phyloP scores from a whole-genome alignment of 1,139 yeast species.

The Casaregolazyma suthepensis region DNA sequence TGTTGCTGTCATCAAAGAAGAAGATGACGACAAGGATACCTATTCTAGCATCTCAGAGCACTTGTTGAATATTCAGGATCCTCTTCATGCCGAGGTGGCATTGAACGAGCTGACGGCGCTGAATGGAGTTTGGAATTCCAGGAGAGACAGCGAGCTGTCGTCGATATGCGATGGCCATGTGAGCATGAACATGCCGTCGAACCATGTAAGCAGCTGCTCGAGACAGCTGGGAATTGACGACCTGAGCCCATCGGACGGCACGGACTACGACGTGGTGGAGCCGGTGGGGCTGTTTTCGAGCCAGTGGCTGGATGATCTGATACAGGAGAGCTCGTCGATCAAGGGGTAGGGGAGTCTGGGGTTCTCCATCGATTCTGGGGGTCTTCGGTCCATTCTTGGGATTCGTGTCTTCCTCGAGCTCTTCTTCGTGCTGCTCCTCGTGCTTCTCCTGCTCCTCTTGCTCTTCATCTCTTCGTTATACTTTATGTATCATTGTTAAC shows the following conservation, averaged over 20 bases:
- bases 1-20: neutral
- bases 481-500: neutral
- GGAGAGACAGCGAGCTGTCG: neutral
- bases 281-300: neutral
- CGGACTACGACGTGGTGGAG: neutral
- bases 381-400: too few species aligned
- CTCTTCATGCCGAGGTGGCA: neutral
- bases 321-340: neutral
- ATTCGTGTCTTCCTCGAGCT: too few species aligned
- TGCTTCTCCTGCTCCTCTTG: too few species aligned
- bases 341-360: neutral
- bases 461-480: neutral
- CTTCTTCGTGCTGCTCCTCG: too few species aligned
- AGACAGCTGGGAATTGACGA: neutral
- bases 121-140: conserved; percentile 7
- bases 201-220: neutral
- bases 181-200: neutral
- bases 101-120: conserved; percentile 1
- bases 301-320: conserved; percentile 5
- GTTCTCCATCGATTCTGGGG: too few species aligned
- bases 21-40: neutral
- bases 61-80: neutral
- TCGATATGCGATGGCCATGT: neutral
- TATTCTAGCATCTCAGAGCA: neutral
- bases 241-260: neutral